phyloP scores from a whole-genome alignment of 2,329 filamentous ascomycete genomes.

The Phaeoacremonium minimum region DNA sequence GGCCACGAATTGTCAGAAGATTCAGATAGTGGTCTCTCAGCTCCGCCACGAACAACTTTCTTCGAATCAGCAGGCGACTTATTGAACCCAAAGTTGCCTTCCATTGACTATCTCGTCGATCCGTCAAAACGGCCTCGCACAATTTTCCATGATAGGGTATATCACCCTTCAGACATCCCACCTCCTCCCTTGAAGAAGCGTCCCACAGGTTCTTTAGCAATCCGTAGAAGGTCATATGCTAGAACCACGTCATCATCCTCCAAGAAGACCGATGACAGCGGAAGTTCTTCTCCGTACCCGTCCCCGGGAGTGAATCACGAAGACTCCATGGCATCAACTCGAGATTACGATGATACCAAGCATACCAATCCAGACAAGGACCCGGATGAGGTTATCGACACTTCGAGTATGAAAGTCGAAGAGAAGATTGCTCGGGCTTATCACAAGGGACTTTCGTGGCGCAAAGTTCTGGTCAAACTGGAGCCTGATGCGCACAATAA shows the following conservation, averaged over 20 bases:
- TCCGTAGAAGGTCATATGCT: slow-evolving; percentile 23
- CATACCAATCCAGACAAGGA: slow-evolving; percentile 42
- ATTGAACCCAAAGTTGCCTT: slow-evolving; percentile 82
- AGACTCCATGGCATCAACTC: slow-evolving; percentile 36
- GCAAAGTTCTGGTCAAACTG: slow-evolving; percentile 91
- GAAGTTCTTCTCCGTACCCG: slow-evolving; percentile 26
- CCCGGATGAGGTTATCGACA: slow-evolving; percentile 46
- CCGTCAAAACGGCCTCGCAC: slow-evolving; percentile 77
- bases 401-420: slow-evolving; percentile 79
- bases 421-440: slow-evolving; percentile 97
- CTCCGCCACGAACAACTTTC: slow-evolving; percentile 85
- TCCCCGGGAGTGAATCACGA: slow-evolving; percentile 29
- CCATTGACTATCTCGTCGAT: slow-evolving; percentile 76
- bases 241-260: slow-evolving; percentile 11
- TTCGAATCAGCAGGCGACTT: slow-evolving; percentile 94
- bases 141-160: slow-evolving; percentile 95
- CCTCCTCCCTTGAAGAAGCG: slow-evolving; percentile 65
- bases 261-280: slow-evolving; percentile 17
- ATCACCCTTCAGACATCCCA: slow-evolving; percentile 90
- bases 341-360: slow-evolving; percentile 48
- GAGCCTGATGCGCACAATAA: slow-evolving; percentile 99
- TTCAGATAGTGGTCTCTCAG: slow-evolving; percentile 42
- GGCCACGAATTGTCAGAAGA: slow-evolving; percentile 45
- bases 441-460: slow-evolving; percentile 87
- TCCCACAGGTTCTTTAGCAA: slow-evolving; percentile 25